Percentiles rank a stretch among this genome's conserved stretches.
Evolutionary conservation across 140 eudicot genomes (phyloP).

Genomic region (Cichorium intybus): DNA sequence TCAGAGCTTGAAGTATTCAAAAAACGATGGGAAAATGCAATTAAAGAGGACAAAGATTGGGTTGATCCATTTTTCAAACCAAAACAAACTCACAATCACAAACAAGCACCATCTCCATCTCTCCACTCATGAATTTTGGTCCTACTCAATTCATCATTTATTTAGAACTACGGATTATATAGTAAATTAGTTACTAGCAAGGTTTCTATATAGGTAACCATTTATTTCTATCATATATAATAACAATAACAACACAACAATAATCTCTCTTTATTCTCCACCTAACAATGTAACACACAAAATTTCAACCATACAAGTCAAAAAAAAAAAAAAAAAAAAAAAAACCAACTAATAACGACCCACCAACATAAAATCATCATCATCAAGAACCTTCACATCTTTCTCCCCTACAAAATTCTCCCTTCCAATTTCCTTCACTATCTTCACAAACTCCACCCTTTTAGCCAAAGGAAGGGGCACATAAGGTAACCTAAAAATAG

Average conservation of each 20-base stretch:
- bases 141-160: not conserved
- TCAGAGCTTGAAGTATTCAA: slow-evolving; percentile 63
- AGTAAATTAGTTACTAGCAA: too few species aligned
- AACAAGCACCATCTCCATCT: slow-evolving; percentile 15
- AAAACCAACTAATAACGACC: slow-evolving; percentile 56
- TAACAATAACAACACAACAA: too few species aligned
- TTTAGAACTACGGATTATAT: too few species aligned
- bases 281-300: not conserved
- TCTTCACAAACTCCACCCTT: slow-evolving; percentile 64
- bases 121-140: slow-evolving; percentile 13
- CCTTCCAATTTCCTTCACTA: slow-evolving; percentile 72
- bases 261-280: too few species aligned
- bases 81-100: slow-evolving; percentile 16
- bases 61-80: slow-evolving; percentile 49
- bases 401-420: slow-evolving; percentile 66
- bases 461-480: slow-evolving; percentile 71
- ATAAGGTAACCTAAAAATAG: slow-evolving; percentile 73
- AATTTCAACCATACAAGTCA: not conserved
- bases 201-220: too few species aligned
- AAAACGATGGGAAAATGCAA: slow-evolving; percentile 79
- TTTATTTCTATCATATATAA: too few species aligned
- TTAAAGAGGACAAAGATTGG: slow-evolving; percentile 61
- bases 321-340: not conserved
- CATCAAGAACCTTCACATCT: slow-evolving; percentile 75
- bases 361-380: slow-evolving; percentile 56